These are phyloP conservation scores for Sarcomyxa edulis DNA, from an alignment of 768 basidiomycete genomes.

Conservation along the genomic window DNA sequence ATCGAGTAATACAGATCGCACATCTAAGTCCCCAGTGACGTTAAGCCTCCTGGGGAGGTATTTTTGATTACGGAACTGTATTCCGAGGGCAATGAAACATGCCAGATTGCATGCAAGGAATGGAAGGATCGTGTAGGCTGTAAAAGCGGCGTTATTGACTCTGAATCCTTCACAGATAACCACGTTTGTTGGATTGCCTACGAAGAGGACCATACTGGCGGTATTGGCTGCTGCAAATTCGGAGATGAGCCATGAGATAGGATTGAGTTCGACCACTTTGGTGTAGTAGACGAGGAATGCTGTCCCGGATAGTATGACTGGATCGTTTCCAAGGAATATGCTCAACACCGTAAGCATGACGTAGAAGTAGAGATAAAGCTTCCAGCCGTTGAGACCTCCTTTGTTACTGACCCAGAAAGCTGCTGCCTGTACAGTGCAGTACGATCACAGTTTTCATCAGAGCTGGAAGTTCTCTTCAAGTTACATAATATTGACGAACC, in stretches of 20 bases:
- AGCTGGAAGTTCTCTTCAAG: too few relatives aligned
- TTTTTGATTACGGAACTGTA: slow-evolving; percentile 54
- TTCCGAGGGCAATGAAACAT: slow-evolving; percentile 51
- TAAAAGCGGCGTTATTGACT: slow-evolving; percentile 74
- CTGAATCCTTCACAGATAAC: slow-evolving; percentile 85
- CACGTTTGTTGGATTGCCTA: slow-evolving; percentile 92
- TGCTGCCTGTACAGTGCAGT: too few relatives aligned
- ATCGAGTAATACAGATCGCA: slow-evolving; percentile 66
- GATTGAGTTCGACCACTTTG: slow-evolving; percentile 49
- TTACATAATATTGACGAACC: too few relatives aligned
- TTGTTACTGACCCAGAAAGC: slow-evolving; percentile 86
- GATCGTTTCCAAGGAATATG: slow-evolving; percentile 87
- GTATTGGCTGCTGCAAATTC: slow-evolving; percentile 81
- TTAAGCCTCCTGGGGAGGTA: slow-evolving; percentile 46
- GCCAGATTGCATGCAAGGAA: slow-evolving; percentile 64
- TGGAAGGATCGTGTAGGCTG: slow-evolving; percentile 79
- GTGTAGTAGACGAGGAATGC: slow-evolving; percentile 90
- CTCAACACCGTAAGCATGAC: slow-evolving; percentile 75
- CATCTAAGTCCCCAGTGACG: slow-evolving; percentile 31
- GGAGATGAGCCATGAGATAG: slow-evolving; percentile 65
- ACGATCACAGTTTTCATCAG: too few relatives aligned
- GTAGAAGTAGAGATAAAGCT: slow-evolving; percentile 78
- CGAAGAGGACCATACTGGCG: slow-evolving; percentile 69
- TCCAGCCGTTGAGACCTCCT: slow-evolving; percentile 68
- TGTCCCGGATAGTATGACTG: slow-evolving; percentile 88